Evolutionary conservation across 768 basidiomycete genomes (phyloP), one percentile per base, ranked within the genome.

Genomic region (Xerocomus spinulosus): DNA sequence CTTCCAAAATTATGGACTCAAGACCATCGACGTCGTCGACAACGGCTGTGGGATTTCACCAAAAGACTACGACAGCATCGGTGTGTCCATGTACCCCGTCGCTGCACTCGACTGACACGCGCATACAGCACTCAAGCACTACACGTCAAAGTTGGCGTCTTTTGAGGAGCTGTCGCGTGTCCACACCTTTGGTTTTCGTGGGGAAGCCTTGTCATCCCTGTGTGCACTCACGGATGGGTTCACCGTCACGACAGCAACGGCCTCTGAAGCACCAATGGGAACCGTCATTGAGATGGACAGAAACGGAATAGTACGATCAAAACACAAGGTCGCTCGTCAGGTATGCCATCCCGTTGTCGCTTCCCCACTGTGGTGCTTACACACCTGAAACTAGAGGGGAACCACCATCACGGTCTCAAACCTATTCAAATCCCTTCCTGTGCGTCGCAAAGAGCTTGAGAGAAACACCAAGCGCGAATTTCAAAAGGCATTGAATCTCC

Each of bases 131-230:
- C 70, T 93, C 47, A 96, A 95, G 62, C 88, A 95, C 56, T 82
- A 92, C 64, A 98, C 95, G 0, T 96, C 93, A 7, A 98, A 98
- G 66, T 71, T 98, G 0, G 67, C 80, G 3, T 78, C 81, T 0
- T 90, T 85, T 59, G 68, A 77, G 7, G 87, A 91, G 61, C 77
- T 96, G 14, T 70, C 78, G 3, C 69, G 75, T 0, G 80, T 97
- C 10, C 68, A 70, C 7, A 91, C 92, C 0, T 95, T 96, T 63
- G 95, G 95, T 0, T 98, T 98, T 62, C 80, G 96, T 30, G 96
- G 96, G 14, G 96, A 99, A 69, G 96, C 96, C 0, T 73, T 99
- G 0, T 92, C 92, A 7, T 93, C 95, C 3, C 75, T 99, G 0
- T 99, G 94, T 60, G 90, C 90, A 1, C 68, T 96, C 1, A 79